phyloP scores from a whole-genome alignment of 176 grass and related monocot species.

The Musa itinerans region DNA sequence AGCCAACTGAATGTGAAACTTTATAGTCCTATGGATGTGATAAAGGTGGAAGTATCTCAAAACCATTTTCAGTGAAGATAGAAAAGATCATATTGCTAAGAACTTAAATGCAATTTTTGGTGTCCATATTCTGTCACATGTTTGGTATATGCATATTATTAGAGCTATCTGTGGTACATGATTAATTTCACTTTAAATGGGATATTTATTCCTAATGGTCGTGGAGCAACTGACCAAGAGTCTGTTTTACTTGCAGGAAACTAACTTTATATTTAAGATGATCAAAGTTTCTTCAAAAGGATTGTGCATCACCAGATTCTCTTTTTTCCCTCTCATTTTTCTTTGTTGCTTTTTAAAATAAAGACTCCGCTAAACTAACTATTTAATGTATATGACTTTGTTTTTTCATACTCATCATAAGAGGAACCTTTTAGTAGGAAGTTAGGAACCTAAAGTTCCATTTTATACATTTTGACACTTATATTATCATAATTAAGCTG shows the following conservation, averaged over 20 bases:
- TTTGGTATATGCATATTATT: neutral
- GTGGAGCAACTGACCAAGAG: neutral
- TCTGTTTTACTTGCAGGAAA: neutral
- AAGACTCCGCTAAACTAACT: too few species aligned
- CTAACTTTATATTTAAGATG: too few species aligned
- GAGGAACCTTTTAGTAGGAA: too few species aligned
- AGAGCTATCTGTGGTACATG: neutral
- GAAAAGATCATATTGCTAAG: neutral
- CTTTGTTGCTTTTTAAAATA: too few species aligned
- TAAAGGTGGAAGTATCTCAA: neutral
- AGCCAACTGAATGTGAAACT: neutral
- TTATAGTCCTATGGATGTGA: neutral
- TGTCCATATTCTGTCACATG: neutral
- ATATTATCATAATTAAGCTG: too few species aligned
- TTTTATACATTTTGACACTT: too few species aligned
- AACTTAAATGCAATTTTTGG: neutral
- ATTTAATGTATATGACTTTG: too few species aligned
- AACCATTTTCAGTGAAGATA: neutral
- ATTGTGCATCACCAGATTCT: too few species aligned
- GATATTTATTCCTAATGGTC: neutral
- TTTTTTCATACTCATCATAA: too few species aligned
- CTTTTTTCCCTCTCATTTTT: too few species aligned
- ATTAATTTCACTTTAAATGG: neutral
- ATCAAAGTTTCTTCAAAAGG: too few species aligned
- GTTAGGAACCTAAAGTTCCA: too few species aligned